Evolutionary conservation across 768 basidiomycete species (phyloP).

Genomic region (Macrolepiota dolichaula): DNA sequence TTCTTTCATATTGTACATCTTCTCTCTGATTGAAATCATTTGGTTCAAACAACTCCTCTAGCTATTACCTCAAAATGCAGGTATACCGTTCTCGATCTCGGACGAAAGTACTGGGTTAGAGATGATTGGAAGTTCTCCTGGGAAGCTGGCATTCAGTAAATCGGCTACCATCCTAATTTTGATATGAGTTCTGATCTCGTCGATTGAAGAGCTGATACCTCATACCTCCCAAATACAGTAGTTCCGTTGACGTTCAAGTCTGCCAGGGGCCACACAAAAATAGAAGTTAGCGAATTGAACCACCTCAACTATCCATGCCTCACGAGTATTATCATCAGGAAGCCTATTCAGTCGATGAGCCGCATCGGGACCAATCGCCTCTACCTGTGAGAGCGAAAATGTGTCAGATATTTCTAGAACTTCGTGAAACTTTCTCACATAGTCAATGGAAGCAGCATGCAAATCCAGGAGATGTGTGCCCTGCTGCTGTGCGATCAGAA

Average conservation of each 20-base stretch:
- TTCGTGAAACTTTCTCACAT: slow-evolving; percentile 18
- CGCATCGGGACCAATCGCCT: slow-evolving; percentile 37
- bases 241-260: slow-evolving; percentile 37
- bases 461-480: slow-evolving; percentile 35
- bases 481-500: slow-evolving; percentile 31
- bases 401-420: not conserved
- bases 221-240: slow-evolving; percentile 37
- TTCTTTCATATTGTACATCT: too few species aligned
- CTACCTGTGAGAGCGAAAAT: slow-evolving; percentile 19
- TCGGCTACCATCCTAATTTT: slow-evolving; percentile 35
- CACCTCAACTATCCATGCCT: slow-evolving; percentile 3
- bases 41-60: too few species aligned
- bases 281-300: not conserved
- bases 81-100: slow-evolving; percentile 35
- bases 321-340: slow-evolving; percentile 36
- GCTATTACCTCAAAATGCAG: slow-evolving; percentile 27
- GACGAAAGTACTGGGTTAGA: slow-evolving; percentile 31
- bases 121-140: slow-evolving; percentile 31
- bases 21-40: too few species aligned
- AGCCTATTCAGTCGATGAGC: slow-evolving; percentile 35
- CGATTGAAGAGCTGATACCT: not conserved
- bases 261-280: slow-evolving; percentile 5
- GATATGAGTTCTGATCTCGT: not conserved
- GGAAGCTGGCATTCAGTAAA: slow-evolving; percentile 31
- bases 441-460: slow-evolving; percentile 34